Evolutionary conservation across 257 asterid species (phyloP).

Genomic region (Cruciata laevipes): DNA sequence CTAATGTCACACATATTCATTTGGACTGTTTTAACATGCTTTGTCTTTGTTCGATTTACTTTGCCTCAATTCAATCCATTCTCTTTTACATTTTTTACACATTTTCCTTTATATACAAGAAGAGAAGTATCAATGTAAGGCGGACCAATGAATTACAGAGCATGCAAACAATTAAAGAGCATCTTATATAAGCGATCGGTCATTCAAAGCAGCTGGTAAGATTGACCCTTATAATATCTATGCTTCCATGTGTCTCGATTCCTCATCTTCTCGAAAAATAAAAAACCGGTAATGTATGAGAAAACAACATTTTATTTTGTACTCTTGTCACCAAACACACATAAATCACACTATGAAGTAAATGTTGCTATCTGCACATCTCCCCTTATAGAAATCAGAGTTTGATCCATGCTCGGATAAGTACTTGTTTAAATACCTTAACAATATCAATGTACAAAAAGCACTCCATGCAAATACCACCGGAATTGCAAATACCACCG

Average conservation of each 20-base stretch:
- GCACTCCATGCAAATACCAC: conserved; percentile 44
- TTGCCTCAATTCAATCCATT: not conserved
- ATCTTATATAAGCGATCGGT: not conserved
- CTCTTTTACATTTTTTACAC: not conserved
- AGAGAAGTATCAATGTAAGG: not conserved
- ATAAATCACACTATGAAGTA: not conserved
- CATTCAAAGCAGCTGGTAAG: conserved; percentile 14
- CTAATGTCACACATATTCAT: not conserved
- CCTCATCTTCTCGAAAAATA: conserved; percentile 4
- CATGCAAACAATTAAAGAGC: too few species aligned
- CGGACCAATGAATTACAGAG: too few species aligned
- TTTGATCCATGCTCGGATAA: conserved; percentile 53
- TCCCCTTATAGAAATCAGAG: conserved; percentile 18
- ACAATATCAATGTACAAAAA: conserved; percentile 39
- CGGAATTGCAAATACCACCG: conserved; percentile 32
- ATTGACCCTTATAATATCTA: conserved; percentile 38
- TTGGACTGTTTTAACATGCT: too few species aligned
- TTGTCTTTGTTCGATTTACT: too few species aligned
- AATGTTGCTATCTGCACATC: too few species aligned
- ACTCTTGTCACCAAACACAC: not conserved
- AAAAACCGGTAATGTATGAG: not conserved
- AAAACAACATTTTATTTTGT: too few species aligned
- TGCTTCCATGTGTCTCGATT: conserved; percentile 36
- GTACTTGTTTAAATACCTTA: conserved; percentile 31
- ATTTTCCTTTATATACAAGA: too few species aligned